phyloP scores from a whole-genome alignment of 2,329 filamentous ascomycete species.

The Calycina herbarum region DNA sequence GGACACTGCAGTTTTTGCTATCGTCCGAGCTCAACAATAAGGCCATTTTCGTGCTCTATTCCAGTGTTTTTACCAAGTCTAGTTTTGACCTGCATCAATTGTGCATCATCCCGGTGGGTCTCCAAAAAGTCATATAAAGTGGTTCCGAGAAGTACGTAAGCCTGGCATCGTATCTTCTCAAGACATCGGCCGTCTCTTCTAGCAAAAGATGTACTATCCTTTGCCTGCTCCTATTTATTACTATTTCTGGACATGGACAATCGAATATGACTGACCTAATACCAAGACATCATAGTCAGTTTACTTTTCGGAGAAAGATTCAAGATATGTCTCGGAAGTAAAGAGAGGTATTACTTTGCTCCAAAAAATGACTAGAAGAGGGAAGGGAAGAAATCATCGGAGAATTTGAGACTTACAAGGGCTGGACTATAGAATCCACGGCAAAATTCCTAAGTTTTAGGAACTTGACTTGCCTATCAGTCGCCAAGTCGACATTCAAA shows the following conservation, averaged over 20 bases:
- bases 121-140: not conserved
- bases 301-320: too few species aligned
- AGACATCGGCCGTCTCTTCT: not conserved
- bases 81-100: not conserved
- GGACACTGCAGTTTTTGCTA: not conserved
- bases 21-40: not conserved
- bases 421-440: not conserved
- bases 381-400: too few species aligned
- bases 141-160: not conserved
- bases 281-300: too few species aligned
- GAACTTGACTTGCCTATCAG: not conserved
- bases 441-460: not conserved
- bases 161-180: not conserved
- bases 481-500: not conserved
- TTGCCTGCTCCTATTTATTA: not conserved
- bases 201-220: not conserved
- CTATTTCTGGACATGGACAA: not conserved
- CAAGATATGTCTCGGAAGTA: too few species aligned
- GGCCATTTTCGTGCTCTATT: not conserved
- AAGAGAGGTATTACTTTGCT: too few species aligned
- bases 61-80: not conserved
- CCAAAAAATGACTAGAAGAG: too few species aligned
- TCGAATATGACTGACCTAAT: not conserved
- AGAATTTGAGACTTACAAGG: not conserved
- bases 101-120: not conserved